Base-by-base conservation (phyloP, 2,329 filamentous ascomycete species). In the Epichloe typhina region DNA sequence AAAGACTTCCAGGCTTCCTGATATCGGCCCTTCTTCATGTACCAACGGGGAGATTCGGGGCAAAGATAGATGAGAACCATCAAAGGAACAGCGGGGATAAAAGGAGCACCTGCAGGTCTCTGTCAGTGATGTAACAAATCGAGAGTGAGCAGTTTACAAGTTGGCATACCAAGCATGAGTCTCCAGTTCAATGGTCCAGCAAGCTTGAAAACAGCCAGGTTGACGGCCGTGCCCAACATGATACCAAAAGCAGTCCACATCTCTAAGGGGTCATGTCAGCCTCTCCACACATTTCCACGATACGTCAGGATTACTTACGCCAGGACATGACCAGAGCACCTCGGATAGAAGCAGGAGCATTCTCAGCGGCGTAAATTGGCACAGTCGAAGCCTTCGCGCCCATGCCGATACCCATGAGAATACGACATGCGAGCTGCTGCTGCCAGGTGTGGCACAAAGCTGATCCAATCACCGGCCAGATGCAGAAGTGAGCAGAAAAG, bases 321-420 rank as follows among this genome's bases (percentile, higher is more conserved):
- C 86, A 91, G 54, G 82, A 83, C 86, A 91, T 91, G 54, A 90
- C 86, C 3, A 93, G 70, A 15, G 83, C 85, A 56, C 85, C 84
- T 59, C 84, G 76, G 49, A 88, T 82, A 4, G 72, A 64, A 2
- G 84, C 80, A 0, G 85, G 84, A 0, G 81, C 74, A 47, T 80
- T 85, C 62, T 89, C 86, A 1, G 85, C 85, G 0, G 83, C 82
- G 58, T 87, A 90, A 33, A 90, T 80, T 0, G 86, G 86, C 0
- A 84, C 79, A 0, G 74, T 80, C 0, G 76, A 76, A 5, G 78
- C 76, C 60, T 86, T 86, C 13, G 78, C 72, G 11, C 83, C 83
- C 61, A 86, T 84, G 1, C 80, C 83, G 35, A 88, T 76, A 0
- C 85, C 85, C 58, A 88, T 74, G 4, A 82, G 69, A 50, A 87